phyloP scores from a whole-genome alignment of 2,329 filamentous ascomycete genomes.

The Fusarium annulatum region DNA sequence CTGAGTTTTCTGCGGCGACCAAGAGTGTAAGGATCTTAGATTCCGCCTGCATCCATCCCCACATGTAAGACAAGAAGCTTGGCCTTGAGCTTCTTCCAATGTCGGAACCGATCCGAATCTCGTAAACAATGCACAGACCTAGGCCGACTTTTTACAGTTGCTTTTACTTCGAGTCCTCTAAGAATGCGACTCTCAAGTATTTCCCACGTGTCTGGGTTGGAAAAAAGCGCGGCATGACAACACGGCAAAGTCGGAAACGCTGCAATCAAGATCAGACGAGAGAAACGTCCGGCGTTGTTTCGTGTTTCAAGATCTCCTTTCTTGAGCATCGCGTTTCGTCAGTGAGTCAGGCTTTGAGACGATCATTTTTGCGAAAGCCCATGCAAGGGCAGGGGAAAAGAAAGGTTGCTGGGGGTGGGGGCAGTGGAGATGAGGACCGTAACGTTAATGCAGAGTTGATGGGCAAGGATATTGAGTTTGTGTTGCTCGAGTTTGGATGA shows the following conservation, averaged over 20 bases:
- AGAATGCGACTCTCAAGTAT: background rate
- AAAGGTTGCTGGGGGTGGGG: slow-evolving; percentile 4
- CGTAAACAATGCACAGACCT: background rate
- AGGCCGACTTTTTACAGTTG: background rate
- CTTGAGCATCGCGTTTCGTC: slow-evolving; percentile 6
- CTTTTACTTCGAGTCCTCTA: slow-evolving; percentile 3
- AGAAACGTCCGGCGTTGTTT: slow-evolving; percentile 25
- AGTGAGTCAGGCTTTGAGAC: slow-evolving; percentile 10
- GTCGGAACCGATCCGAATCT: background rate
- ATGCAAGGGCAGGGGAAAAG: slow-evolving; percentile 25
- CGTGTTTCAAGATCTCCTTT: slow-evolving; percentile 36
- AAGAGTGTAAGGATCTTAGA: background rate
- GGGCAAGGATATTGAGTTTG: slow-evolving; percentile 1
- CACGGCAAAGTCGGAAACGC: background rate
- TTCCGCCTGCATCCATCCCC: slow-evolving; percentile 18
- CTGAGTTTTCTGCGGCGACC: background rate
- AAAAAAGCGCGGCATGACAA: background rate
- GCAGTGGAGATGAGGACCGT: slow-evolving; percentile 5
- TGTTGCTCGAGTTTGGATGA: background rate
- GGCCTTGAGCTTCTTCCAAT: slow-evolving; percentile 17
- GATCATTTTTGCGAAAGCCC: background rate
- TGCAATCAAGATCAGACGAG: slow-evolving; percentile 16
- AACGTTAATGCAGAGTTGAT: slow-evolving; percentile 35
- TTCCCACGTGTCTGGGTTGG: slow-evolving; percentile 24
- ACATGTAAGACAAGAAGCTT: slow-evolving; percentile 28